Conservation (phyloP, 179 eudicot genomes). For the Actinidia polygama region DNA sequence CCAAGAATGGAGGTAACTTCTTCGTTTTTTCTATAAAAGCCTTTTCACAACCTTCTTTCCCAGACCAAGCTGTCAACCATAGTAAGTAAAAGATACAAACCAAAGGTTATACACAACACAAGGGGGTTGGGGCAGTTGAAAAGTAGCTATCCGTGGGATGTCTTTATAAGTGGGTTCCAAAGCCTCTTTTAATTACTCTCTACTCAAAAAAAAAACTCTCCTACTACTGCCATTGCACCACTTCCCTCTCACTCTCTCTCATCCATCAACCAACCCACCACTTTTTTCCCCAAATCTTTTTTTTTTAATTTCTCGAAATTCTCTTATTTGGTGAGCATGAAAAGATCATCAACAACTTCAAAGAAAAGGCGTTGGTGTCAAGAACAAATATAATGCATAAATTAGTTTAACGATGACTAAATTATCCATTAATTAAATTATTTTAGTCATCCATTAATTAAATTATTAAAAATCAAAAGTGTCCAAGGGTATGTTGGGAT, state of each 20-base stretch:
- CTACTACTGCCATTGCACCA: not conserved
- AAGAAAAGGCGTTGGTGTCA: constrained; percentile 5
- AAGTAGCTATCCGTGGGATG: not conserved
- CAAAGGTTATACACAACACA: not conserved
- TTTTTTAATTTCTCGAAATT: not conserved
- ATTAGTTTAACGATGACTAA: too few relatives aligned
- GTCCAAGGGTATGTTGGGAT: too few relatives aligned
- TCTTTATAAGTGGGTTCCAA: constrained; percentile 10
- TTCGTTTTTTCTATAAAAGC: too few relatives aligned
- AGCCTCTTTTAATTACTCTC: not conserved
- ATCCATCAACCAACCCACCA: not conserved
- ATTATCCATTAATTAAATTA: too few relatives aligned
- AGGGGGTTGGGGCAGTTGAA: not conserved
- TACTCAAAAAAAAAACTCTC: not conserved
- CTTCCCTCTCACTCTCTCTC: constrained; percentile 8
- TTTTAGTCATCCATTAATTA: too few relatives aligned
- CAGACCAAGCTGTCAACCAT: too few relatives aligned
- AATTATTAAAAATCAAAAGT: too few relatives aligned
- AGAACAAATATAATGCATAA: constrained; percentile 14
- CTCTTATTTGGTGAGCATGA: constrained; percentile 11
- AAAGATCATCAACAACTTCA: constrained; percentile 8
- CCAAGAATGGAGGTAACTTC: too few relatives aligned
- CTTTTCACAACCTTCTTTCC: too few relatives aligned
- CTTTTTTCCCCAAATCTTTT: not conserved
- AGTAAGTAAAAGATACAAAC: too few relatives aligned